These are phyloP conservation scores for Malus domestica DNA, from an alignment of 306 rosid species.

Conservation along the genomic window DNA sequence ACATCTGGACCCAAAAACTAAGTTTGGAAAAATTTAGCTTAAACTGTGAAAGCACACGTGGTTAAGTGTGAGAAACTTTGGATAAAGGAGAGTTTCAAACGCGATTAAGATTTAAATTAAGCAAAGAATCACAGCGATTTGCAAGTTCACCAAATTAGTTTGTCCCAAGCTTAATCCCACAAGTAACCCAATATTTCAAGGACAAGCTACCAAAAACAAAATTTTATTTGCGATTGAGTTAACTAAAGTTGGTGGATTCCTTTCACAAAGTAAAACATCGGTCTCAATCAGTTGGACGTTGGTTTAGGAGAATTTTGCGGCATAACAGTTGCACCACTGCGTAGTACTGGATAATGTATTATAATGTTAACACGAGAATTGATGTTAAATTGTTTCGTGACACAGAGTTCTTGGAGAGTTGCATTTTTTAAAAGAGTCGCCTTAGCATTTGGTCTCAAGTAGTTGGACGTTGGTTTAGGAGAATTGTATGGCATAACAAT, in stretches of 20 bases:
- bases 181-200: not conserved
- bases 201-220: not conserved
- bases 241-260: conserved; percentile 15
- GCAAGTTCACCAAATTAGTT: not conserved
- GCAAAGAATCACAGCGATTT: not conserved
- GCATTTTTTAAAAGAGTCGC: too few species aligned
- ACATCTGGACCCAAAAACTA: too few species aligned
- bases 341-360: too few species aligned
- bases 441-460: too few species aligned
- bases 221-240: not conserved
- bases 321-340: not conserved
- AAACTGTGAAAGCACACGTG: not conserved
- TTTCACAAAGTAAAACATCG: conserved; percentile 15
- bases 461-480: too few species aligned
- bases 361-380: too few species aligned
- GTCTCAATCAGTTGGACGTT: not conserved
- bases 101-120: not conserved
- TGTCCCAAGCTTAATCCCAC: not conserved
- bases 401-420: too few species aligned
- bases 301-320: not conserved
- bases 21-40: too few species aligned
- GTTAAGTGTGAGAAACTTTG: not conserved
- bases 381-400: too few species aligned
- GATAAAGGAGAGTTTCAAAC: not conserved
- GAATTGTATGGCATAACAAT: too few species aligned